Conservation (phyloP, 495 filamentous ascomycete genomes). For the Baudoinia panamericana region DNA sequence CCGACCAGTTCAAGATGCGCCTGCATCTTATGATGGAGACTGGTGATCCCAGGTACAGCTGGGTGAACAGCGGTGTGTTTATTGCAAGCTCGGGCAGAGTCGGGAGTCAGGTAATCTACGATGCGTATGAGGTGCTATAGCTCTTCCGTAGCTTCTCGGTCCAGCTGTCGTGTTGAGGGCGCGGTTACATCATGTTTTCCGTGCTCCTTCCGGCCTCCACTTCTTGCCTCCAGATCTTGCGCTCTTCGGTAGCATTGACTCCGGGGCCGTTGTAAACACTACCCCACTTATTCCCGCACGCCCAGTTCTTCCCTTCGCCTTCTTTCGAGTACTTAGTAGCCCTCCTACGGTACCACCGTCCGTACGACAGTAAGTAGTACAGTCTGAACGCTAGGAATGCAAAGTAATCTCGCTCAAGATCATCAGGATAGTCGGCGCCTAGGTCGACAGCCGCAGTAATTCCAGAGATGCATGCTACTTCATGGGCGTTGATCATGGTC, state of each 20-base stretch:
- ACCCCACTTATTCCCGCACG: conserved; percentile 37
- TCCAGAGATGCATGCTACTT: conserved; percentile 63
- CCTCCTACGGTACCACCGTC: conserved; percentile 32
- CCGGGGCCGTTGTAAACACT: conserved; percentile 42
- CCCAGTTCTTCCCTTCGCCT: conserved; percentile 35
- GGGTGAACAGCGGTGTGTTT: conserved; percentile 12
- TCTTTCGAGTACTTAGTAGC: conserved; percentile 23
- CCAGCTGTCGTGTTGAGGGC: too few species aligned
- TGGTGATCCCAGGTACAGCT: conserved; percentile 13
- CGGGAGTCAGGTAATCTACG: conserved; percentile 11
- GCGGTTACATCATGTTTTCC: conserved; percentile 12
- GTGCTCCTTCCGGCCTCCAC: conserved; percentile 25
- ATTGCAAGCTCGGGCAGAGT: conserved; percentile 6
- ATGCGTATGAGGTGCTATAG: conserved; percentile 15
- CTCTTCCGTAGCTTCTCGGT: neutral
- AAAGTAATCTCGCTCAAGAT: conserved; percentile 40
- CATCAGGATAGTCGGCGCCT: conserved; percentile 55
- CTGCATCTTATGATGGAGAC: conserved; percentile 18
- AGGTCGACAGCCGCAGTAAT: conserved; percentile 66
- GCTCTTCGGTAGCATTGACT: conserved; percentile 31
- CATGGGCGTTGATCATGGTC: conserved; percentile 80
- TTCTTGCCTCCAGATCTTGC: conserved; percentile 38
- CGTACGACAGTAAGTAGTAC: conserved; percentile 31
- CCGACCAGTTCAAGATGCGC: conserved; percentile 13
- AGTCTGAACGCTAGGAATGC: conserved; percentile 29